Evolutionary conservation across 2,329 filamentous ascomycete genomes (phyloP).

Genomic region (Aspergillus japonicus): DNA sequence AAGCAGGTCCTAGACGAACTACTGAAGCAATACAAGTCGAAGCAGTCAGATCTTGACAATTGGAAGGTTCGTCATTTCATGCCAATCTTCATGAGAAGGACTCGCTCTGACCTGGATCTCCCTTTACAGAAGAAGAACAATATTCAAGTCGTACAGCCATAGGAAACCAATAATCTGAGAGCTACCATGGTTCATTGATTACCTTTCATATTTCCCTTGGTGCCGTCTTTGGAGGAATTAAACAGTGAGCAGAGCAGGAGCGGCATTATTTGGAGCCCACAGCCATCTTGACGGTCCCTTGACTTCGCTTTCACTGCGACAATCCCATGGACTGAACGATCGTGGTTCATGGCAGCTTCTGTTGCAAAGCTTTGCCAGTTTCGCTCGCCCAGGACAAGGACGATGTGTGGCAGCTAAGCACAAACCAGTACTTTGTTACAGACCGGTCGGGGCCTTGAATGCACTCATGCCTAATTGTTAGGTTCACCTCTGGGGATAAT

Average conservation of each 20-base stretch:
- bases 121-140: conserved; percentile 48
- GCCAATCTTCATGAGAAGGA: neutral
- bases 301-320: neutral
- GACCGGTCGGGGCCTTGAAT: conserved; percentile 2
- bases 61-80: conserved; percentile 72
- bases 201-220: neutral
- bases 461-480: conserved; percentile 20
- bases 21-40: conserved; percentile 92
- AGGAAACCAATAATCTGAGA: conserved; percentile 7
- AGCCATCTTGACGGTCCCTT: neutral
- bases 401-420: conserved; percentile 8
- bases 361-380: neutral
- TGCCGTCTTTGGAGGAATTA: neutral
- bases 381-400: neutral
- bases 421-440: neutral
- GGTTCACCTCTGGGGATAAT: conserved; percentile 1
- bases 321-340: neutral
- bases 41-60: conserved; percentile 92
- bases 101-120: conserved; percentile 7
- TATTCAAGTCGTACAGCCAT: conserved; percentile 50
- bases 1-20: conserved; percentile 93
- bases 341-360: neutral
- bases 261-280: conserved; percentile 7
- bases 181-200: neutral
- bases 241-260: neutral